Conservation (phyloP, 106 monocot species). For the Acorus calamus region DNA sequence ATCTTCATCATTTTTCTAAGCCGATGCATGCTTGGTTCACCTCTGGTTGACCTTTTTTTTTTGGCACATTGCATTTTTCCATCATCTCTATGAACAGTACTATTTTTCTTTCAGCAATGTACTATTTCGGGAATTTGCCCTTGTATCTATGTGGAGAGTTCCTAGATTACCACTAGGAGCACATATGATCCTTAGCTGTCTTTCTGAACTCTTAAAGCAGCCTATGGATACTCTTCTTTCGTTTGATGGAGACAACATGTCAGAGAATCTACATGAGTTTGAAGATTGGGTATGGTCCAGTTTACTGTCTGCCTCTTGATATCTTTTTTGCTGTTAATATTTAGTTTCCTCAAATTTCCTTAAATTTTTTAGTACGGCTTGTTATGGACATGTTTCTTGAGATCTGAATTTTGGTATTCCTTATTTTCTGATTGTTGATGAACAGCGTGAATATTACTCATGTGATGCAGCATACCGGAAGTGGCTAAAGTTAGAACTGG, state of each 20-base stretch:
- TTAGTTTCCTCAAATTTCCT: neutral
- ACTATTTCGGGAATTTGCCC: conserved; percentile 92
- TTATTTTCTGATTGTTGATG: conserved; percentile 3
- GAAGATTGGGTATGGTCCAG: conserved; percentile 84
- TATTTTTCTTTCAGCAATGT: conserved; percentile 44
- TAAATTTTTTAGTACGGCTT: neutral
- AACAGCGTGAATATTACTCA: conserved; percentile 76
- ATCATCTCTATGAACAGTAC: neutral
- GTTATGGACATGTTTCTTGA: neutral
- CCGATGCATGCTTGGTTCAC: neutral
- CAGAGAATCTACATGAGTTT: conserved; percentile 74
- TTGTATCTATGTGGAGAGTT: conserved; percentile 97
- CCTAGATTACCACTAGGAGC: conserved; percentile 93
- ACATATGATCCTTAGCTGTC: conserved; percentile 82
- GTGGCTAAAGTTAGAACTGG: conserved; percentile 84
- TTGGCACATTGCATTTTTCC: neutral
- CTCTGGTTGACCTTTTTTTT: neutral
- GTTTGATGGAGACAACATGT: conserved; percentile 46
- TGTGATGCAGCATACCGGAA: conserved; percentile 94
- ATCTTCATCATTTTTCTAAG: no score
- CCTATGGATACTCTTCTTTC: conserved; percentile 58
- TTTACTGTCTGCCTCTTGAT: neutral
- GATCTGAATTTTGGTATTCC: neutral
- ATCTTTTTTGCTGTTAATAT: neutral
- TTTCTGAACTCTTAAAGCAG: conserved; percentile 88